These are phyloP conservation scores for Populus davidiana DNA, from an alignment of 345 rosid genomes.

Conservation along the genomic window DNA sequence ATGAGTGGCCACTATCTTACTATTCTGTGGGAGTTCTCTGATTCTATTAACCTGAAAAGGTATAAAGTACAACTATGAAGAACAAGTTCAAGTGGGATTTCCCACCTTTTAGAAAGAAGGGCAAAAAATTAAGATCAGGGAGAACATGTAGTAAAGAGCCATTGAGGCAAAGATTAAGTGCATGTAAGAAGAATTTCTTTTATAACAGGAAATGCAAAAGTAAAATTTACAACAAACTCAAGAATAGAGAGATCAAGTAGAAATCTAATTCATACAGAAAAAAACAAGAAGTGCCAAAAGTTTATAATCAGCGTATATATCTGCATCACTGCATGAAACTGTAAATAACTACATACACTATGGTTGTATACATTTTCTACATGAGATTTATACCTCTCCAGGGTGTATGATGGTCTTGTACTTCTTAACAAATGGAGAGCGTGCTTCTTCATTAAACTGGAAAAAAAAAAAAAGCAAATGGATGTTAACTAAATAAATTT, in stretches of 20 bases:
- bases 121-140: not conserved
- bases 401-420: constrained; percentile 98
- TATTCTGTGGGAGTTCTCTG: constrained; percentile 92
- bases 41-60: constrained; percentile 87
- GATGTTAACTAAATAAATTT: not conserved
- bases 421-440: constrained; percentile 98
- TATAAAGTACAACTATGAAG: not conserved
- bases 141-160: not conserved
- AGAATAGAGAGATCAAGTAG: not conserved
- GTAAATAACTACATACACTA: not conserved
- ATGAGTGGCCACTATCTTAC: constrained; percentile 95
- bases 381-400: constrained; percentile 67
- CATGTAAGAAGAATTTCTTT: not conserved
- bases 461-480: not conserved
- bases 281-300: not conserved
- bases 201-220: too few relatives aligned
- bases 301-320: not conserved
- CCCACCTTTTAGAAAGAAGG: constrained; percentile 5
- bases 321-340: not conserved
- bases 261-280: not conserved
- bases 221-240: not conserved
- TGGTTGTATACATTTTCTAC: not conserved
- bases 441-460: constrained; percentile 98
- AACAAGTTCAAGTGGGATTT: not conserved
- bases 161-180: not conserved